phyloP scores from a whole-genome alignment of 768 basidiomycete species.

The Podaxis sp. region DNA sequence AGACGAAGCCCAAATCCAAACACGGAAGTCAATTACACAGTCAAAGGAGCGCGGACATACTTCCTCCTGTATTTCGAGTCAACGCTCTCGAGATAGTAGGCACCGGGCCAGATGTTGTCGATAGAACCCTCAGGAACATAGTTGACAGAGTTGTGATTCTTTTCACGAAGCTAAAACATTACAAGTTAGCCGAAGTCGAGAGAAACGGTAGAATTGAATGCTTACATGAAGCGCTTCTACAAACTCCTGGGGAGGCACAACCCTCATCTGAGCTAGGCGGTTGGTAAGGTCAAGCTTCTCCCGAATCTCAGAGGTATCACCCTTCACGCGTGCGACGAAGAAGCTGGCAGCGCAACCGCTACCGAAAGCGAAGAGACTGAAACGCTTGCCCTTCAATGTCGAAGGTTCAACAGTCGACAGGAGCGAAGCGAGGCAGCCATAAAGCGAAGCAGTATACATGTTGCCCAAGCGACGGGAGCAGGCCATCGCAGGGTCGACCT shows the following conservation, averaged over 20 bases:
- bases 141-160: constrained; percentile 87
- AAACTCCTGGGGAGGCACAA: constrained; percentile 89
- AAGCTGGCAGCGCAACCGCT: constrained; percentile 93
- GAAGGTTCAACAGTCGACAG: constrained; percentile 68
- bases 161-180: constrained; percentile 72
- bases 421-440: constrained; percentile 89
- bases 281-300: constrained; percentile 77
- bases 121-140: constrained; percentile 84
- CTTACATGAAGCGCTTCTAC: constrained; percentile 75
- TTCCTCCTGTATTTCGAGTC: constrained; percentile 91
- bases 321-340: constrained; percentile 85
- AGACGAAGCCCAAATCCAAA: background rate
- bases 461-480: constrained; percentile 92
- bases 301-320: constrained; percentile 78
- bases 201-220: constrained; percentile 10
- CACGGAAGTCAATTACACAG: constrained; percentile 24
- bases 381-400: constrained; percentile 73
- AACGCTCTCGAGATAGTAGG: constrained; percentile 88
- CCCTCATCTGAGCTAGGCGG: constrained; percentile 80
- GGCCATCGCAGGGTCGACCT: constrained; percentile 79
- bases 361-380: constrained; percentile 96
- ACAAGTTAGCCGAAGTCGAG: constrained; percentile 8
- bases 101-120: constrained; percentile 91
- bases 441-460: constrained; percentile 97
- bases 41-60: constrained; percentile 53